These are phyloP conservation scores for Hygrocybe coccinea DNA, from an alignment of 768 basidiomycete genomes.

Conservation along the genomic window DNA sequence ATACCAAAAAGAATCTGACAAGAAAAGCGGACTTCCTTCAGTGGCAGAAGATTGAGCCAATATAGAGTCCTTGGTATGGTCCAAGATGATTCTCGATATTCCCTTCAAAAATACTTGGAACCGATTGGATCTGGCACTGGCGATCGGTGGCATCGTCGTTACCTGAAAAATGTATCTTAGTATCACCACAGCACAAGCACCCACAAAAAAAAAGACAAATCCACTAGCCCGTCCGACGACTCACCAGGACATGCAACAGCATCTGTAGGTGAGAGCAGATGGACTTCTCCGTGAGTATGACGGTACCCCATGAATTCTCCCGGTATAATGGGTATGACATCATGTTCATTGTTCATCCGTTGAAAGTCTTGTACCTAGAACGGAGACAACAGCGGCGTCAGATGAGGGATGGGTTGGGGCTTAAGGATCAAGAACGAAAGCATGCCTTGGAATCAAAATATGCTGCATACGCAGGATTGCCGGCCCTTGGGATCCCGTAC, in stretches of 20 bases:
- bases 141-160: slow-evolving; percentile 52
- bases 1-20: no score
- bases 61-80: slow-evolving; percentile 47
- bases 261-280: slow-evolving; percentile 19
- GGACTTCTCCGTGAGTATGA: slow-evolving; percentile 47
- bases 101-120: slow-evolving; percentile 49
- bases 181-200: background rate
- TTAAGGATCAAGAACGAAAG: slow-evolving; percentile 58
- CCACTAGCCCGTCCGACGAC: background rate
- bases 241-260: slow-evolving; percentile 37
- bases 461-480: slow-evolving; percentile 21
- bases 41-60: slow-evolving; percentile 45
- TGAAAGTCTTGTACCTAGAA: slow-evolving; percentile 31
- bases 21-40: no score
- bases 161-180: slow-evolving; percentile 24
- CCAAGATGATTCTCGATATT: slow-evolving; percentile 55
- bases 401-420: slow-evolving; percentile 43
- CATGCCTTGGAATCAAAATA: slow-evolving; percentile 36
- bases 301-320: slow-evolving; percentile 37
- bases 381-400: slow-evolving; percentile 22
- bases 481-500: slow-evolving; percentile 43
- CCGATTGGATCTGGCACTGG: slow-evolving; percentile 50
- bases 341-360: slow-evolving; percentile 57
- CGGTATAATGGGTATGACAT: slow-evolving; percentile 39
- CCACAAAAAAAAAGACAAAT: background rate